Evolutionary conservation across 352 stramenopile species (phyloP).

Genomic region (Lagenidium giganteum): DNA sequence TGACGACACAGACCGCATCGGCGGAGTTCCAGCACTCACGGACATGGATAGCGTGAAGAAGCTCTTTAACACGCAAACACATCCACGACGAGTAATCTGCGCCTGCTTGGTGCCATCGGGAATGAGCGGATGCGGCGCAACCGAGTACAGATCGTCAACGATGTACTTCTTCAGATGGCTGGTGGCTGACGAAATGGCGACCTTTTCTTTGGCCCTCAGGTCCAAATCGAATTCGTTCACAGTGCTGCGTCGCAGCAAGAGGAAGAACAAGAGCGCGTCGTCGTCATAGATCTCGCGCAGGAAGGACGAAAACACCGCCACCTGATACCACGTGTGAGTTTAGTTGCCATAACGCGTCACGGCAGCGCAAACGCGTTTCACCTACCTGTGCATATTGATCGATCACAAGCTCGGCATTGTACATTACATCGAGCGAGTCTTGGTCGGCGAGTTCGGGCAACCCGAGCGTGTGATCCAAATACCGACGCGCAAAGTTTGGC

Average conservation of each 20-base stretch:
- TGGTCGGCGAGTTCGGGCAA: conserved; percentile 54
- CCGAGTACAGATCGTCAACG: conserved; percentile 18
- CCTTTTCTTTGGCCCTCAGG: conserved; percentile 55
- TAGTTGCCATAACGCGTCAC: neutral
- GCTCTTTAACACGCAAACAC: conserved; percentile 34
- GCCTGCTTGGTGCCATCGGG: conserved; percentile 59
- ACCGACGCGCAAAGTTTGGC: conserved; percentile 47
- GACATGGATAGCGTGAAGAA: too few relatives aligned
- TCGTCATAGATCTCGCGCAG: conserved; percentile 65
- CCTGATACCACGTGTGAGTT: too few relatives aligned
- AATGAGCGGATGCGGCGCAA: conserved; percentile 36
- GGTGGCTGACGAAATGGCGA: conserved; percentile 31
- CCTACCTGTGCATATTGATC: conserved; percentile 33
- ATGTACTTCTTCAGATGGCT: conserved; percentile 41
- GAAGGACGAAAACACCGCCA: conserved; percentile 56
- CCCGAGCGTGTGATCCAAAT: conserved; percentile 45
- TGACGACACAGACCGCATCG: conserved; percentile 16
- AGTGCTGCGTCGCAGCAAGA: conserved; percentile 34
- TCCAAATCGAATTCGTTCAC: conserved; percentile 53
- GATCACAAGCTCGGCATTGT: conserved; percentile 46
- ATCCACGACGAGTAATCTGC: conserved; percentile 28
- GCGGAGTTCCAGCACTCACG: too few relatives aligned
- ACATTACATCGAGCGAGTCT: conserved; percentile 67
- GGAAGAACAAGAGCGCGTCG: conserved; percentile 60
- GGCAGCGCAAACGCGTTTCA: neutral